Evolutionary conservation across 176 grass and related monocot genomes (phyloP).

Genomic region (Oropetium thomaeum): DNA sequence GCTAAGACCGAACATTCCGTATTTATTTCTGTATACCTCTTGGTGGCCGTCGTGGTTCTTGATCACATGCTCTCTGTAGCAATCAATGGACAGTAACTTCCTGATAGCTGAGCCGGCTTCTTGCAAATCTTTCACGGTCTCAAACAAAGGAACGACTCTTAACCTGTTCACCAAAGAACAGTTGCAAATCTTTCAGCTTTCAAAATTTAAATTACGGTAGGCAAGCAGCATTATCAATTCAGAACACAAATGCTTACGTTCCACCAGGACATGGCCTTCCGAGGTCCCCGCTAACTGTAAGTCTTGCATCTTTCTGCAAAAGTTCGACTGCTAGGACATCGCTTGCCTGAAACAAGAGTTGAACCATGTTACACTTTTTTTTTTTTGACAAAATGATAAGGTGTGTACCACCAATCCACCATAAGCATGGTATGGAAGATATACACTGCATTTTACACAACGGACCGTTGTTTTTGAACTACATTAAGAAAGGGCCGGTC

Average conservation of each 20-base stretch:
- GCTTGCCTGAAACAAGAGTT: slow-evolving; percentile 55
- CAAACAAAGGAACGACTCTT: slow-evolving; percentile 92
- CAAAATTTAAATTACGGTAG: too few species aligned
- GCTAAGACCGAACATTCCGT: not conserved
- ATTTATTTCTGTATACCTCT: slow-evolving; percentile 49
- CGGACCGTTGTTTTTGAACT: too few species aligned
- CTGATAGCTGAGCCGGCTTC: slow-evolving; percentile 80
- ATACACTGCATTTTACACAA: too few species aligned
- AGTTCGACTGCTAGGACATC: slow-evolving; percentile 90
- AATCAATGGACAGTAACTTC: slow-evolving; percentile 83
- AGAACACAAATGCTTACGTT: slow-evolving; percentile 64
- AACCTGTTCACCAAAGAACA: slow-evolving; percentile 51
- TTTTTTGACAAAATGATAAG: too few species aligned
- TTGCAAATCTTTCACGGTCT: slow-evolving; percentile 94
- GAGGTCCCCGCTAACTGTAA: slow-evolving; percentile 73
- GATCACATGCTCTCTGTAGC: slow-evolving; percentile 85
- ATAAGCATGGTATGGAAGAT: not conserved
- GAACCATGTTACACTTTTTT: slow-evolving; percentile 13
- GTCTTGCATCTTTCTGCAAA: slow-evolving; percentile 89
- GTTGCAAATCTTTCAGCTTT: not conserved
- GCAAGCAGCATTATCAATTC: not conserved
- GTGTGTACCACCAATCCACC: too few species aligned
- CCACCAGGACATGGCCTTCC: slow-evolving; percentile 86
- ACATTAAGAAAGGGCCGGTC: not conserved
- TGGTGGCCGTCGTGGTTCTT: slow-evolving; percentile 86